Conservation (phyloP, 352 stramenopile species). For the Pythium brassicae region DNA sequence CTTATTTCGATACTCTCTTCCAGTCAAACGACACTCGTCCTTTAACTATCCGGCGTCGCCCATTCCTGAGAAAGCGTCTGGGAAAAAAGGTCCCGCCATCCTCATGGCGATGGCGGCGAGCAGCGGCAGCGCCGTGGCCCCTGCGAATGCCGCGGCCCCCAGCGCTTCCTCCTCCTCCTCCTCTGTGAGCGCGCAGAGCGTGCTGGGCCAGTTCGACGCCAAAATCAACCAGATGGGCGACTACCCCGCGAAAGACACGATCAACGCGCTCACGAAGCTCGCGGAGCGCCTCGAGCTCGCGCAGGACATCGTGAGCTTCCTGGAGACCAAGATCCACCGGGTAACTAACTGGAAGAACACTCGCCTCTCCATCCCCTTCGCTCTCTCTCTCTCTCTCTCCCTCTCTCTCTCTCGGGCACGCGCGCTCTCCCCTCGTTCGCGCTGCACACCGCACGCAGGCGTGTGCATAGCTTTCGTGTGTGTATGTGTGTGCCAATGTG, state of each 20-base stretch:
- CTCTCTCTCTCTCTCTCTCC: slow-evolving; percentile 2
- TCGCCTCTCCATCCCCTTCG: slow-evolving; percentile 3
- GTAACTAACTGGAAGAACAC: slow-evolving; percentile 7
- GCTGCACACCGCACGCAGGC: too few relatives aligned
- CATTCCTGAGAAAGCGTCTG: not conserved
- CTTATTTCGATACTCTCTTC: not conserved
- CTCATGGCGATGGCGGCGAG: slow-evolving; percentile 48
- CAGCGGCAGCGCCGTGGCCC: slow-evolving; percentile 22
- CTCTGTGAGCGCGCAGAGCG: slow-evolving; percentile 37
- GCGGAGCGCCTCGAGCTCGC: slow-evolving; percentile 71
- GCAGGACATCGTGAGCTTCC: slow-evolving; percentile 82
- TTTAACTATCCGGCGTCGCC: not conserved
- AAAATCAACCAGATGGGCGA: slow-evolving; percentile 86
- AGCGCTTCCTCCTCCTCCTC: not conserved
- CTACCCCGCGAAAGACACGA: slow-evolving; percentile 87
- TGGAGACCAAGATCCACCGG: slow-evolving; percentile 87
- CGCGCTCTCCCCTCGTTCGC: too few relatives aligned
- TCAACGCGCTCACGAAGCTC: slow-evolving; percentile 86
- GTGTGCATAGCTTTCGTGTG: too few relatives aligned
- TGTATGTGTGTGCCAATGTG: too few relatives aligned
- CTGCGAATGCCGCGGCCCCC: not conserved
- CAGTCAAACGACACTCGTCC: not conserved
- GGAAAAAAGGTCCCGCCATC: not conserved
- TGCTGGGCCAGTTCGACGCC: slow-evolving; percentile 73
- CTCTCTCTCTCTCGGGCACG: slow-evolving; percentile 5